Conservation (phyloP, 2,329 filamentous ascomycete genomes). For the Clarireedia monteithiana region DNA sequence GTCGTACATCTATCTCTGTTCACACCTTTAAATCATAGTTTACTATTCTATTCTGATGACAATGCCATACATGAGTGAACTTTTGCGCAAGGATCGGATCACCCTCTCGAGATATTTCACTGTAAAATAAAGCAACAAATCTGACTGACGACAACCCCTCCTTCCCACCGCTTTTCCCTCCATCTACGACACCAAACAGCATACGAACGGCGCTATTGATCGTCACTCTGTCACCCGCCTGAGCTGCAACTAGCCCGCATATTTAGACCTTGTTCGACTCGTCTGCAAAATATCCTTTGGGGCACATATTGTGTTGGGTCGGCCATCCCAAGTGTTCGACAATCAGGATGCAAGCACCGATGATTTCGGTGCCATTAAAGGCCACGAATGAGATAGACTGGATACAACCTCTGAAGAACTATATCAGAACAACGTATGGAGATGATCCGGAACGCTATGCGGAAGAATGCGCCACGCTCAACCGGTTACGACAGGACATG, state of each 20-base stretch:
- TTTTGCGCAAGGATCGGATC: constrained; percentile 7
- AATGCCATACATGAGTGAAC: constrained; percentile 4
- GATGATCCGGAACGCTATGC: constrained; percentile 94
- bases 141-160: constrained; percentile 7
- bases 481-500: constrained; percentile 96
- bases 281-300: not conserved
- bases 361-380: constrained; percentile 92
- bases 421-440: constrained; percentile 89
- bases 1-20: not conserved
- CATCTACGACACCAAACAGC: not conserved
- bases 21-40: not conserved
- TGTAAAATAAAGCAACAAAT: constrained; percentile 4
- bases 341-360: constrained; percentile 67
- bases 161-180: constrained; percentile 7
- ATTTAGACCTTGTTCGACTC: not conserved
- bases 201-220: not conserved
- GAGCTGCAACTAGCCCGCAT: not conserved
- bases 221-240: not conserved
- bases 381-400: constrained; percentile 97
- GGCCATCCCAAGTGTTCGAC: not conserved
- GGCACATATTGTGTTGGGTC: not conserved
- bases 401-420: constrained; percentile 82
- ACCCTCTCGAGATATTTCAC: constrained; percentile 7
- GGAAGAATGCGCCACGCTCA: constrained; percentile 90
- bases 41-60: not conserved